Base-by-base conservation (phyloP, 192 early-diverging fungal genomes). In the Haplosporangium gracile region DNA sequence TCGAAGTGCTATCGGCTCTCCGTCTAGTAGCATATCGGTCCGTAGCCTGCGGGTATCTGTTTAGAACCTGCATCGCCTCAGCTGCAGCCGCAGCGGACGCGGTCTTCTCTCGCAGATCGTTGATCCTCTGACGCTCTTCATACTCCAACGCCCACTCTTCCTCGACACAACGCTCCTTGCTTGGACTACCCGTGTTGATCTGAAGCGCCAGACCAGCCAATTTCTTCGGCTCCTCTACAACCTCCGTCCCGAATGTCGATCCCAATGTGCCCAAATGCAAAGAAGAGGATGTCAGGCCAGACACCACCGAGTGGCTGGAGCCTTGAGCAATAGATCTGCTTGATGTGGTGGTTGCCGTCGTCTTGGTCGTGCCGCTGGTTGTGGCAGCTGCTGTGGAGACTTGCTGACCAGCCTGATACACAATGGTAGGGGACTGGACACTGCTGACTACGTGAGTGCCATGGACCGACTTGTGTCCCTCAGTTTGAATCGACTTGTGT, bases 41-140 rank as follows among this genome's bases (percentile, higher is more conserved):
- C 2, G 84, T 86, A 1, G 84, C 84, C 32, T 86, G 84, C n/a
- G 84, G 84, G 36, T 86, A 86, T 26, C 57, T 81, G 20, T 79
- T 74, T 4, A 86, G 72, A 3, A 86, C 84, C 34, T 78, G n/a
- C 76, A 77, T 86, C 26, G 84, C 84, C 18, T 86, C 76, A 39
- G 70, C 84, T 9, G 51, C 84, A 8, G 79, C 84, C 47, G 57
- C 69, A 29, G 63, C 84, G 38, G 84, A 86, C 15, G 78, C 78
- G 9, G 74, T 49, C n/a, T 70, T 39, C 29, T 81, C 75, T 8
- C 79, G 75, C 10, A 86, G 22, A 43, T 80, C 78, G 15, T 32
- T 68, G 39, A 68, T 49, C 36, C 75, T 75, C 55, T 80, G 74
- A 24, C 65, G 38, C 36, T 85, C 74, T 15, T 63, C 72, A 29